A percentile compares a stretch with the other conserved stretches of the same genome.
Conservation (phyloP, 768 basidiomycete genomes). For the Cantharellus anzutake region DNA sequence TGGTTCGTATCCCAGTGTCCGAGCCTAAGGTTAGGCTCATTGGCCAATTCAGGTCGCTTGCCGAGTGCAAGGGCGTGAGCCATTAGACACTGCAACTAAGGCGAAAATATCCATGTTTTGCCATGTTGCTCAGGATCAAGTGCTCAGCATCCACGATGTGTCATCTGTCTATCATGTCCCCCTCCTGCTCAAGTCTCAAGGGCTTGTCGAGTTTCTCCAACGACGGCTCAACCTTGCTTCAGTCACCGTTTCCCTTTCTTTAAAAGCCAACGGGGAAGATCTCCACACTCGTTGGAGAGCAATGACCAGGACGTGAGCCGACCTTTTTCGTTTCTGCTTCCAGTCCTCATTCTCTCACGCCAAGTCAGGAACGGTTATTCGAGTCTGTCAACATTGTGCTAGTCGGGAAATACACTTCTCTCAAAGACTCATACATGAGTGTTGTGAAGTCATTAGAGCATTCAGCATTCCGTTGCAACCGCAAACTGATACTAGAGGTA, state of each 20-base stretch:
- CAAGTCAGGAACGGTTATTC: conserved; percentile 81
- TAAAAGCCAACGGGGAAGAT: conserved; percentile 39
- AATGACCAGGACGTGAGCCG: conserved; percentile 46
- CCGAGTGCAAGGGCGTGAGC: conserved; percentile 59
- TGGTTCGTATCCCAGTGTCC: conserved; percentile 31
- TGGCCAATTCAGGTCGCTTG: conserved; percentile 60
- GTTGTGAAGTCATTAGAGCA: conserved; percentile 95
- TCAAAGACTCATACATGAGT: conserved; percentile 97
- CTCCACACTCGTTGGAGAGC: conserved; percentile 66
- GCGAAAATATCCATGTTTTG: conserved; percentile 99
- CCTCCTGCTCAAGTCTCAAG: conserved; percentile 76
- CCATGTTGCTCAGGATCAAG: conserved; percentile 69
- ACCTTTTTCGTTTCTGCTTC: background rate
- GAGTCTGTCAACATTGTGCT: conserved; percentile 78
- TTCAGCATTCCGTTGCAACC: conserved; percentile 79
- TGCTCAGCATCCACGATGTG: conserved; percentile 91
- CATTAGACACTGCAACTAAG: conserved; percentile 71
- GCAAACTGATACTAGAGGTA: conserved; percentile 68
- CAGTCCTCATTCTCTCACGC: background rate
- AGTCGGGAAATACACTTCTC: conserved; percentile 92
- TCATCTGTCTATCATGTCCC: conserved; percentile 96
- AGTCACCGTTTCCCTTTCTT: conserved; percentile 33
- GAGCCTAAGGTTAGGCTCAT: background rate
- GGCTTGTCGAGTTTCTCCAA: conserved; percentile 69
- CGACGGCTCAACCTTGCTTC: conserved; percentile 59